Evolutionary conservation across 2,329 filamentous ascomycete genomes (phyloP), one percentile per base, ranked within the genome.

Genomic region (Setomelanomma holmii): DNA sequence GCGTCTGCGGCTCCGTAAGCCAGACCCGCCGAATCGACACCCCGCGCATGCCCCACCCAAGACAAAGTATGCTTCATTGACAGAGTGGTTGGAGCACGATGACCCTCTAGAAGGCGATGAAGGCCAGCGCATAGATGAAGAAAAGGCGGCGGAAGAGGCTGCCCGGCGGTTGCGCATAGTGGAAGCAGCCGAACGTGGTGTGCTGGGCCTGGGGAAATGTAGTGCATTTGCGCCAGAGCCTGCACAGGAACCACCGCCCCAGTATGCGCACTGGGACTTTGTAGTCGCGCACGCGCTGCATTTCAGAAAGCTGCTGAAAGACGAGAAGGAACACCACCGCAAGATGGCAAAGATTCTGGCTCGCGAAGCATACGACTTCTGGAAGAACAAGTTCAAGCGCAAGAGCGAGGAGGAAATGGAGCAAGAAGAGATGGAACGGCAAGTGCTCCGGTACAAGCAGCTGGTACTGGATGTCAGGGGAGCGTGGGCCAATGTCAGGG

Each of bases 261-360:
- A 95, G 66, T 98, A 91, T 80, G 87, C 89, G n/a, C 92, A 96
- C 62, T 84, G 86, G 68, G 93, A 98, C 67, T 90, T 98, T 69
- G 82, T 98, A 46, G 81, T 89, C 40, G 87, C 88, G 40, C 93
- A 96, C 55, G 88, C 89, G 52, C 70, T 88, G 11, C 89, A 93
- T 63, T 93, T 98, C 63, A 86, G 90, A 41, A 89, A 87, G 64
- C 80, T 98, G 30, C 85, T 98, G 77, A 76, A 88, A 2, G 84
- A 86, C 51, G 95, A 99, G 72, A 89, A 92, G 62, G 85, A 85
- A 57, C 83, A 87, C 11, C 93, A 98, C 74, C 86, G 86, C 30
- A 80, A 84, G n/a, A 80, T 83, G 2, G 93, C 93, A 1, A 96
- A 92, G 73, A 85, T 86, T 46, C 75, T 96, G 46, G 93, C 93